Base-by-base conservation (phyloP, 2,329 filamentous ascomycete species). In the Fusarium cyanostomum region DNA sequence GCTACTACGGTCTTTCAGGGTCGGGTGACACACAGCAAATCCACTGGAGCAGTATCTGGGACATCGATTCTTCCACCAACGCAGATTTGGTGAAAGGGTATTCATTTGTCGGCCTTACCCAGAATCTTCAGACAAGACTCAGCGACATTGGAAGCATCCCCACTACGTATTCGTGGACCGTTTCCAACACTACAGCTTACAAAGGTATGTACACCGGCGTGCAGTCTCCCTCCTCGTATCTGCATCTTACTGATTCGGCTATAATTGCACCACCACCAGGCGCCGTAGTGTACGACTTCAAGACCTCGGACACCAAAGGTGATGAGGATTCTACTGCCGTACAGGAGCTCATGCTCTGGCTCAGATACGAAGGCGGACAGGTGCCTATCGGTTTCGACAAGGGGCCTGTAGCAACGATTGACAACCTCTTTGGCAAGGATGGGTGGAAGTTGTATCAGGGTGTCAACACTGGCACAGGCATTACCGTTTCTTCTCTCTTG, bases 361-460 rank as follows among this genome's bases (percentile, higher is more conserved):
- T 66, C 3, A 39, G 52, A 2, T 64, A 43, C 5, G 30, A 66
- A 7, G 61, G 63, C 1, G 63, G 63, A 3, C 63, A 66, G 9
- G 35, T 66, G 1, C 61, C 63, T 1, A 48, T 66, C 11, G 63
- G 63, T 1, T 66, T 38, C 21, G 57, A 46, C n/a, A 49, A 66
- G 28, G 61, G 63, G 1, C 51, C 61, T 1, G 58, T 59, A 1
- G 63, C 61, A 10, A 66, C 57, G 10, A 62, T 66, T 11, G 10
- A 66, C n/a, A 49, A 49, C 2, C 57, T 66, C 6, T 66, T 56
- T 30, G 57, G 51, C 27, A 64, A 66, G 44, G 37, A 52, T 33
- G 63, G 61, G 3, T 66, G 63, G 63, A 62, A 66, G 42, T 26
- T 66, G 4, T 66, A 66, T 28, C 63, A 66, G 15, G 63, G 61